Conservation (phyloP, 352 stramenopile species). For the Phytophthora quininea region DNA sequence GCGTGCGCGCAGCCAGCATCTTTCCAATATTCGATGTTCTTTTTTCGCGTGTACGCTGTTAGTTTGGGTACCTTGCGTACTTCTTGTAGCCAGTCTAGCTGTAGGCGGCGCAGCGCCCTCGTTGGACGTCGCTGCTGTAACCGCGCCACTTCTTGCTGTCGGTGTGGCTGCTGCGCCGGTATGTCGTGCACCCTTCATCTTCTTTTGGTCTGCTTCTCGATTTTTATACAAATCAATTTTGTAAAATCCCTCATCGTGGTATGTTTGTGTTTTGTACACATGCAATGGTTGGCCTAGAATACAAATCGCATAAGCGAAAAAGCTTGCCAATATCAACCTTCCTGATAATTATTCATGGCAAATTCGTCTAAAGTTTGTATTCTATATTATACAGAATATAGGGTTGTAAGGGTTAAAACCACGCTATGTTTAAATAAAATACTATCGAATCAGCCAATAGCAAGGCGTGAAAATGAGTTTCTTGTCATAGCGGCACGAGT, state of each 20-base stretch:
- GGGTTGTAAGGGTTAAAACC: neutral
- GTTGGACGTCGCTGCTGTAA: neutral
- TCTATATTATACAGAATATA: slow-evolving; percentile 8
- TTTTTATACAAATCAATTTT: slow-evolving; percentile 1
- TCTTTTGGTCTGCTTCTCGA: neutral
- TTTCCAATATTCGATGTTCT: slow-evolving; percentile 1
- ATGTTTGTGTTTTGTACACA: slow-evolving; percentile 5
- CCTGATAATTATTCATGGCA: slow-evolving; percentile 9
- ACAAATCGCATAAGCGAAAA: slow-evolving; percentile 11
- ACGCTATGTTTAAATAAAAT: neutral
- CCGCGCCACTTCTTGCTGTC: neutral
- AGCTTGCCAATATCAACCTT: slow-evolving; percentile 11
- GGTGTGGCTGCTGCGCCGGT: neutral
- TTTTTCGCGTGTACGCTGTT: slow-evolving; percentile 3
- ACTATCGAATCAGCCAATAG: too few species aligned
- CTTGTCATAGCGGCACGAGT: too few species aligned
- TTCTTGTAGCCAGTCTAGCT: slow-evolving; percentile 3
- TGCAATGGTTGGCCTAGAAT: neutral
- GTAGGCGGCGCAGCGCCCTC: neutral
- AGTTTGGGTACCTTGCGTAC: neutral
- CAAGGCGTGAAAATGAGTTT: too few species aligned
- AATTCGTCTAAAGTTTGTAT: slow-evolving; percentile 7
- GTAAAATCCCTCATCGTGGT: neutral
- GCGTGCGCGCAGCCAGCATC: neutral
- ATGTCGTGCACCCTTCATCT: neutral